Base-by-base conservation (phyloP, 495 filamentous ascomycete species). In the Xylaria castorea region DNA sequence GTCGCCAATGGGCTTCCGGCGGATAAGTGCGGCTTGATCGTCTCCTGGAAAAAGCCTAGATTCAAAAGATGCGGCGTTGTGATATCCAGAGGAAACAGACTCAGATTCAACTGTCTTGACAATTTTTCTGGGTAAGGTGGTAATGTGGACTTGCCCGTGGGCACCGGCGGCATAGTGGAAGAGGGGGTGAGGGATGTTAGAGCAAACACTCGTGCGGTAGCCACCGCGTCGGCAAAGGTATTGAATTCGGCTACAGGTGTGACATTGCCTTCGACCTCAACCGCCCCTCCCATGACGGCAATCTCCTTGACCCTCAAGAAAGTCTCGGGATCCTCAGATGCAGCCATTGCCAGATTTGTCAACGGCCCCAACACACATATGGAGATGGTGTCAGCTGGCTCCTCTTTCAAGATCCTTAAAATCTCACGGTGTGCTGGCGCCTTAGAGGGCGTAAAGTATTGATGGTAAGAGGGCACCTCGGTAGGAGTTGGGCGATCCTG, bases 221-320 rank as follows among this genome's bases (percentile, higher is more conserved):
- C 94, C 62, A 93, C 87, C 27, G 93, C 85, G 79, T 96, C 94
- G 51, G 94, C 92, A 70, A 91, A 92, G 67, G 89, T 87, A 83
- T 97, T 97, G 86, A 97, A 97, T 77, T 97, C 93, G 72, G 89
- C 92, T 53, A 87, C 84, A 1, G 93, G 93, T 1, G 93, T 95
- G 71, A 89, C 83, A 82, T 99, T 99, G 65, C 96, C 96, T 36
- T 89, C 86, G 22, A 89, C 77, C 51, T 91, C 85, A 57, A 98
- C 87, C n/a, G 92, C 89, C 70, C 96, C 97, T 44, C 95, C 96
- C 96, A 99, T 99, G n/a, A 97, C 91, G 25, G 97, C 90, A 3
- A 99, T 89, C 78, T 97, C 92, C 79, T 97, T 97, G 34, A 89
- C 94, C 27, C 90, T 89, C 4, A 98, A 87, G 83, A 99, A 97